Conservation (phyloP, 2,329 filamentous ascomycete genomes). For the Niveomyces coronatus region DNA sequence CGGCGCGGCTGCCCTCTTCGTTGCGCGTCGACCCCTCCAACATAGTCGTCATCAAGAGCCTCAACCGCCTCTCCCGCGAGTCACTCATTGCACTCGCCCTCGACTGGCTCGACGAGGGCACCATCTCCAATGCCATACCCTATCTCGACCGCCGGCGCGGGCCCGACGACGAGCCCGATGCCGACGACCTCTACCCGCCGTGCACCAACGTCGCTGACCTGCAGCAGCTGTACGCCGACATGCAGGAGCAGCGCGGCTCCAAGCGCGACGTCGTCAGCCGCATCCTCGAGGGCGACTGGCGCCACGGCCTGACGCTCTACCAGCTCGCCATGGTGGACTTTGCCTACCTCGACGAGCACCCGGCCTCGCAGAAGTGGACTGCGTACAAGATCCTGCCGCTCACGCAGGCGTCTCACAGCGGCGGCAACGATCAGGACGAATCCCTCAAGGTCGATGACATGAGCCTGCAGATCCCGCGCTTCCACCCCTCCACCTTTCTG, state of each 20-base stretch:
- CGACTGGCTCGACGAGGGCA: conserved; percentile 64
- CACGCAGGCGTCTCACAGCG: conserved; percentile 25
- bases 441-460: conserved; percentile 32
- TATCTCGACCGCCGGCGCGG: conserved; percentile 21
- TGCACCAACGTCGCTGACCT: conserved; percentile 55
- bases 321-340: conserved; percentile 61
- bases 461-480: conserved; percentile 51
- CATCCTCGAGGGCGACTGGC: conserved; percentile 59
- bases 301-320: conserved; percentile 52
- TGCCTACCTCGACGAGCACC: conserved; percentile 56
- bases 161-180: conserved; percentile 44
- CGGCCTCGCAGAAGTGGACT: conserved; percentile 52
- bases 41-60: conserved; percentile 51
- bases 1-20: conserved; percentile 59
- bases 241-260: conserved; percentile 50
- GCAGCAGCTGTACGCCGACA: conserved; percentile 50
- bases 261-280: conserved; percentile 54
- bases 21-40: conserved; percentile 58
- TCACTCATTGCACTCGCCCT: conserved; percentile 63
- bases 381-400: conserved; percentile 49
- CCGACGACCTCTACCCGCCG: conserved; percentile 58
- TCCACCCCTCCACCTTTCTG: conserved; percentile 73
- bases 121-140: conserved; percentile 42
- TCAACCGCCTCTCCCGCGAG: conserved; percentile 60
- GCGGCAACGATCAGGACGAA: conserved; percentile 30